A percentile compares a stretch with the other conserved stretches of the same genome.
Evolutionary conservation across 164 flowering plant genomes (phyloP).

Genomic region (Macadamia integrifolia): DNA sequence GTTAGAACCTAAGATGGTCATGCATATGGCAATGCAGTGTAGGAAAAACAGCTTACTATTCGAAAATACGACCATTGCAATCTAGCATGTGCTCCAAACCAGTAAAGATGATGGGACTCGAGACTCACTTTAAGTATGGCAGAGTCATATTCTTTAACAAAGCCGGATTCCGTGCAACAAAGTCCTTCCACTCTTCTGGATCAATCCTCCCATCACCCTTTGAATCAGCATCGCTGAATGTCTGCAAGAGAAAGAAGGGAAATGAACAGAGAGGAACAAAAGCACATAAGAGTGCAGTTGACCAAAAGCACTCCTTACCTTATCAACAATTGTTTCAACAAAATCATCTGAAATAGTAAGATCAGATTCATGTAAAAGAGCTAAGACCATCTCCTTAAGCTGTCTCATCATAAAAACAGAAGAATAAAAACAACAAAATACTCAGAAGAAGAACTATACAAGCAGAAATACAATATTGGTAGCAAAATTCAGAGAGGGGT

Average conservation of each 20-base stretch:
- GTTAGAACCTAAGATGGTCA: too few relatives aligned
- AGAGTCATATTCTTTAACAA: constrained; percentile 73
- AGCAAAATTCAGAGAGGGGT: too few relatives aligned
- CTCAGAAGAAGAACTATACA: too few relatives aligned
- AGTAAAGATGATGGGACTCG: too few relatives aligned
- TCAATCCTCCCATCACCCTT: constrained; percentile 77
- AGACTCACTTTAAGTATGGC: constrained; percentile 54
- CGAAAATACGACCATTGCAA: too few relatives aligned
- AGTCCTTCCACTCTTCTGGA: constrained; percentile 65
- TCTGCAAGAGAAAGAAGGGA: constrained; percentile 22
- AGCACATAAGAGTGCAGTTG: not conserved
- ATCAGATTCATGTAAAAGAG: constrained; percentile 74
- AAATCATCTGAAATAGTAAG: constrained; percentile 58
- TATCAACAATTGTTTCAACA: constrained; percentile 58
- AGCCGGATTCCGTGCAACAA: constrained; percentile 54
- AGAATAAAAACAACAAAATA: not conserved
- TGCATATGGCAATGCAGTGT: too few relatives aligned
- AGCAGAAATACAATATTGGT: too few relatives aligned
- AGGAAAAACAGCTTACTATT: too few relatives aligned
- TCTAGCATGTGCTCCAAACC: too few relatives aligned
- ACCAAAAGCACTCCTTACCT: constrained; percentile 22
- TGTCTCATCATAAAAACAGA: not conserved
- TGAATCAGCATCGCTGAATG: constrained; percentile 54
- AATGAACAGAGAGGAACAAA: constrained; percentile 5
- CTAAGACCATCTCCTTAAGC: constrained; percentile 76